Conservation (phyloP, 768 basidiomycete species). For the Sporobolomyces roseus region DNA sequence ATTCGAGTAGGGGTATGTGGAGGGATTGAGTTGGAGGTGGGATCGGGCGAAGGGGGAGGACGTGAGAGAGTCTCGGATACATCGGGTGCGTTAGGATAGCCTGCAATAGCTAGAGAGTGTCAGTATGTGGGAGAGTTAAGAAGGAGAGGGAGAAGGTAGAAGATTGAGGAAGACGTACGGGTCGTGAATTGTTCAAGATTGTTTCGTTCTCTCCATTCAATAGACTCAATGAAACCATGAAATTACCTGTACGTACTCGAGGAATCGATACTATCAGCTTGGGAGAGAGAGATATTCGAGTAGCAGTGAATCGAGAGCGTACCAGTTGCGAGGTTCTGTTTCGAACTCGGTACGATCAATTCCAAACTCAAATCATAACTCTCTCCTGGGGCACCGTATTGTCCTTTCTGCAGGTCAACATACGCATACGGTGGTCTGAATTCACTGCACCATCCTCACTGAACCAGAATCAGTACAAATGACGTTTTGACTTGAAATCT, state of each 20-base stretch:
- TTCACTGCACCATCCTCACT: not conserved
- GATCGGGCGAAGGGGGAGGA: not conserved
- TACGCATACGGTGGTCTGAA: constrained; percentile 13
- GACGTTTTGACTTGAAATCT: not conserved
- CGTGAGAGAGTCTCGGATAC: not conserved
- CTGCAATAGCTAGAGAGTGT: too few species aligned
- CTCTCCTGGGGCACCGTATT: constrained; percentile 8
- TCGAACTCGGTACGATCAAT: constrained; percentile 22
- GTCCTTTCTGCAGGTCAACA: not conserved
- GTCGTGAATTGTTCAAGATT: constrained; percentile 17
- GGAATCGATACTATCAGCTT: not conserved
- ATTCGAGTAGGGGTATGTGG: constrained; percentile 12
- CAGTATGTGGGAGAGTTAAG: too few species aligned
- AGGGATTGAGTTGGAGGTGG: not conserved
- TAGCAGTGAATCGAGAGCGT: not conserved
- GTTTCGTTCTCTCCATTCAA: not conserved
- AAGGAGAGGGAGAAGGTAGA: not conserved
- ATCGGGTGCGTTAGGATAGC: not conserved
- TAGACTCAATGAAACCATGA: constrained; percentile 16
- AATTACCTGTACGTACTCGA: constrained; percentile 21
- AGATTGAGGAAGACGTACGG: not conserved
- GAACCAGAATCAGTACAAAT: not conserved
- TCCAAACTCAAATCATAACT: constrained; percentile 25
- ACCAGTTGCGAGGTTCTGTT: constrained; percentile 31
- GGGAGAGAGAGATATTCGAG: not conserved